phyloP scores from a whole-genome alignment of 805 yeast genomes.

The Saccharomycopsis sp. region DNA sequence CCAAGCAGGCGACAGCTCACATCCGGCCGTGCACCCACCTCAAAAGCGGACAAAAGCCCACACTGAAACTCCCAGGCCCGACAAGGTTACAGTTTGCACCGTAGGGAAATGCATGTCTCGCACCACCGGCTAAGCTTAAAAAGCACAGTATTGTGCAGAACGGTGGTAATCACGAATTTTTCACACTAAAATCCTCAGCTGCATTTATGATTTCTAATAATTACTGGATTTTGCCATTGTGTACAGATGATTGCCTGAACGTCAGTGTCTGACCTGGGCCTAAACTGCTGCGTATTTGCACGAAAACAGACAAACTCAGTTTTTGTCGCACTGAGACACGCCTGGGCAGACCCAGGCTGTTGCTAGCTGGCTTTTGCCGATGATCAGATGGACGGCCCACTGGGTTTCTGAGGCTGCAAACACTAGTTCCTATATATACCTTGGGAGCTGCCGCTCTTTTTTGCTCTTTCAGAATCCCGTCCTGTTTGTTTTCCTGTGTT shows the following conservation, averaged over 20 bases:
- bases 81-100: background rate
- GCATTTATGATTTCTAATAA: background rate
- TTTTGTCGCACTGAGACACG: background rate
- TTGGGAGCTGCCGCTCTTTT: background rate
- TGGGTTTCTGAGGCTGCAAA: background rate
- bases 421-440: background rate
- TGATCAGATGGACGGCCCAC: background rate
- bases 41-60: slow-evolving; percentile 1
- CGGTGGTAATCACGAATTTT: background rate
- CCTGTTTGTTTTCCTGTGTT: background rate
- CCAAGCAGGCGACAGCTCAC: too few relatives aligned
- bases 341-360: background rate
- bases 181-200: background rate
- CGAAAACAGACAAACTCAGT: background rate
- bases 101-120: slow-evolving; percentile 2
- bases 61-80: background rate
- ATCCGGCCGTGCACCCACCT: background rate
- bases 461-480: background rate
- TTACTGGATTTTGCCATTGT: background rate
- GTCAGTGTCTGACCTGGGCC: background rate
- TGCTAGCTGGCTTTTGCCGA: background rate
- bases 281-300: too few relatives aligned
- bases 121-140: background rate
- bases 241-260: background rate
- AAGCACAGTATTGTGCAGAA: background rate